Evolutionary conservation across 306 rosid genomes (phyloP).

Genomic region (Cicer arietinum): DNA sequence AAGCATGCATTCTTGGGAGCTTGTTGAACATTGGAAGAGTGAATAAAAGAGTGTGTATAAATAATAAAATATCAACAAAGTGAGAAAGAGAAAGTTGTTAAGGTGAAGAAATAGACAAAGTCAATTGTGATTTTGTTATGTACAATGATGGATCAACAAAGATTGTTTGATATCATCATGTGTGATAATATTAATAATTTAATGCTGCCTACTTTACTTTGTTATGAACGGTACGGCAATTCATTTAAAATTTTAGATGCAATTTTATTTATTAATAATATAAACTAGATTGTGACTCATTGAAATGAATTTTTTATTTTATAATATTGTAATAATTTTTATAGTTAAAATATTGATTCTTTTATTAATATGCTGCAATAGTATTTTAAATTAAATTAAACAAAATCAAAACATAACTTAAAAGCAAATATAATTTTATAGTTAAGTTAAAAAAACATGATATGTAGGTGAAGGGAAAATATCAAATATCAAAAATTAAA

Average conservation of each 20-base stretch:
- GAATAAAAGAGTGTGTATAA: neutral
- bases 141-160: neutral
- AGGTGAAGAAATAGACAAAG: neutral
- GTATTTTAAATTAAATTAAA: no score
- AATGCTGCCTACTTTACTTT: slow-evolving; percentile 1
- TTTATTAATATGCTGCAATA: no score
- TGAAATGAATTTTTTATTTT: no score
- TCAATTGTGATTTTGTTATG: neutral
- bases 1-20: neutral
- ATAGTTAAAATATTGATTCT: no score
- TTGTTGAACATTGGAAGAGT: neutral
- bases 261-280: no score
- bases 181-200: neutral
- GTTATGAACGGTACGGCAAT: neutral
- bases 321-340: no score
- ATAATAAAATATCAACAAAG: neutral
- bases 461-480: no score
- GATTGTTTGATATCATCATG: neutral
- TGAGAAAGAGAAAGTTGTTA: neutral
- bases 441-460: no score
- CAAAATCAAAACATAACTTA: no score
- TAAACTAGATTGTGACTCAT: no score
- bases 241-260: neutral
- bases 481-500: no score
- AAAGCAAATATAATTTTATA: no score